A percentile compares a stretch with the other conserved stretches of the same genome.
These are phyloP conservation scores for Cladophialophora chaetospira DNA, from an alignment of 2,329 filamentous ascomycete genomes.

Conservation along the genomic window DNA sequence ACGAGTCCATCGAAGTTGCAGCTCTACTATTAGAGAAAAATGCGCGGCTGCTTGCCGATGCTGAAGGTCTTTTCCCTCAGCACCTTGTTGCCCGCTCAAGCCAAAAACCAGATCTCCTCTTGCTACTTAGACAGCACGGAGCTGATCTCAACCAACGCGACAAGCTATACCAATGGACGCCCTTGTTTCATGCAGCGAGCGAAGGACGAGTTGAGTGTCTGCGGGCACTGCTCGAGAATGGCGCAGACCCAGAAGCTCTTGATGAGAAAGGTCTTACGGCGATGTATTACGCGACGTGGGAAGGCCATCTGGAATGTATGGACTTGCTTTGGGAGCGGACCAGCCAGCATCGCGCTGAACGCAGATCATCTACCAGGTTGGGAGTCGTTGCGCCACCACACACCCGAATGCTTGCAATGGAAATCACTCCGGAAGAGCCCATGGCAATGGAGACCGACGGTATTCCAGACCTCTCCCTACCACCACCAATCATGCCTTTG, in stretches of 20 bases:
- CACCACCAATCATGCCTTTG: conserved; percentile 92
- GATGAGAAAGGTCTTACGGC: conserved; percentile 93
- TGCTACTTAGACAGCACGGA: conserved; percentile 80
- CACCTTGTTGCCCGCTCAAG: conserved; percentile 91
- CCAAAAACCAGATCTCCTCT: conserved; percentile 74
- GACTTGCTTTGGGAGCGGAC: conserved; percentile 63
- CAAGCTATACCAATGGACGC: conserved; percentile 97
- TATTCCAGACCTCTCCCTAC: conserved; percentile 87
- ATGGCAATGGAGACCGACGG: conserved; percentile 61
- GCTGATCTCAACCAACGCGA: conserved; percentile 90
- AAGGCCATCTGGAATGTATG: conserved; percentile 95
- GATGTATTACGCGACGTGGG: conserved; percentile 98
- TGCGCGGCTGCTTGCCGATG: conserved; percentile 84
- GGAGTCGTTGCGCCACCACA: conserved; percentile 22
- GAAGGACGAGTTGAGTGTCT: conserved; percentile 92
- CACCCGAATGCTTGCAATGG: conserved; percentile 26
- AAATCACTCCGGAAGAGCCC: conserved; percentile 27
- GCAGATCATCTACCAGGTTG: conserved; percentile 18
- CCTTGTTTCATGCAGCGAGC: conserved; percentile 91
- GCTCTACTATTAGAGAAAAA: conserved; percentile 79
- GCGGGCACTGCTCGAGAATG: conserved; percentile 74
- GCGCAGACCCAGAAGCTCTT: conserved; percentile 74
- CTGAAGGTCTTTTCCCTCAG: conserved; percentile 94
- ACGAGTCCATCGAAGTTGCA: conserved; percentile 82
- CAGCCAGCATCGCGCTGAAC: conserved; percentile 28